Evolutionary conservation across 306 rosid species (phyloP), one percentile per base, ranked within the genome.

Genomic region (Glycyrrhiza uralensis): DNA sequence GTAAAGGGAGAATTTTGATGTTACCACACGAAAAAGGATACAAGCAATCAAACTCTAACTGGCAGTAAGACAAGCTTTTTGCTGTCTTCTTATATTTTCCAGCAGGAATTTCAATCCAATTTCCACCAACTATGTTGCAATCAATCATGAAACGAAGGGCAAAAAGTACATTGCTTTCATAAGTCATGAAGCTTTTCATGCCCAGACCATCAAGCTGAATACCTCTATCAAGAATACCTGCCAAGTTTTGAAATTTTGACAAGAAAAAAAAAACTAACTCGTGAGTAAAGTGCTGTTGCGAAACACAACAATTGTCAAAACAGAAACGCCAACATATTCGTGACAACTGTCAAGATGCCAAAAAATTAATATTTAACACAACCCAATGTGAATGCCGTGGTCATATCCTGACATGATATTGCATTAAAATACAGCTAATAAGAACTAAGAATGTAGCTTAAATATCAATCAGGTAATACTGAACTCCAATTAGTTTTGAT

Each of bases 111-210:
- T 94, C 98, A 82, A 94, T 94, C 98, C 98, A 94, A 71, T 94
- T 94, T 12, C 98, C 98, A 51, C 98, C 98, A 83, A 94, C 97
- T 69, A 94, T 38, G 68, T 85, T 82, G 79, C 97, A 81, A 76
- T 94, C 98, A 71, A 94, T 87, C 98, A 94, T 94, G 80, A 91
- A 94, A 46, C 98, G 96, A 59, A 94, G 97, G 56, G 97, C 94
- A 87, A 89, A 94, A 55, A 94, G 92, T 81, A 94, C 97, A 85
- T 94, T 94, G 96, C 98, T 91, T 81, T 94, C 98, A 77, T 87
- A 94, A 66, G 98, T 94, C 91, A 91, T 74, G 81, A 94, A 94
- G 76, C 80, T 85, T 88, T 91, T 91, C 95, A 80, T 81, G 50
- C 98, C 98, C 75, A 91, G 66, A 39, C 97, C 96, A 72, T 85